Percentiles rank a stretch among this genome's conserved stretches.
Conservation (phyloP, 306 rosid genomes). For the Quercus alba region DNA sequence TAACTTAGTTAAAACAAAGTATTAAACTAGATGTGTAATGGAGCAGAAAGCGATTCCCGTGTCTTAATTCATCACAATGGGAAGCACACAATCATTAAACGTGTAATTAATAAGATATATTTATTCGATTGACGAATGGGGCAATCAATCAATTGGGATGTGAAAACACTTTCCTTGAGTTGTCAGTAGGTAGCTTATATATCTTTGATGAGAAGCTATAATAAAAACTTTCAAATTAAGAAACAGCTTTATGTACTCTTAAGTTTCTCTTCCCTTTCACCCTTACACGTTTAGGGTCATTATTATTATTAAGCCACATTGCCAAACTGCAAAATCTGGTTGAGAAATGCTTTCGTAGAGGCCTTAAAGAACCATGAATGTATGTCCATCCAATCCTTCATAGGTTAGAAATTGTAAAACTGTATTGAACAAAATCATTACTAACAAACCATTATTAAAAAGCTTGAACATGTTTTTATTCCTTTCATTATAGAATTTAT, state of each 20-base stretch:
- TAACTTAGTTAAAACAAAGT: constrained; percentile 13
- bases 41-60: constrained; percentile 16
- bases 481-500: too few relatives aligned
- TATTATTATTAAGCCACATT: constrained; percentile 23
- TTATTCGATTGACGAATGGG: constrained; percentile 27
- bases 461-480: neutral
- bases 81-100: constrained; percentile 2
- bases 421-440: neutral
- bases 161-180: constrained; percentile 27
- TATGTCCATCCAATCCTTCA: neutral
- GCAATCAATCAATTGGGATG: constrained; percentile 21
- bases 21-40: constrained; percentile 9
- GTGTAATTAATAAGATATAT: constrained; percentile 26
- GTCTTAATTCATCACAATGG: neutral
- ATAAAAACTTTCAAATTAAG: constrained; percentile 53
- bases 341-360: neutral
- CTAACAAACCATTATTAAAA: neutral
- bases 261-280: constrained; percentile 30
- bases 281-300: constrained; percentile 32
- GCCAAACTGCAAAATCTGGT: constrained; percentile 22
- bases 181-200: constrained; percentile 35
- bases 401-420: neutral
- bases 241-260: constrained; percentile 39
- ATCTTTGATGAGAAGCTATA: constrained; percentile 50
- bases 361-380: too few relatives aligned